Evolutionary conservation across 2,329 filamentous ascomycete species (phyloP), one percentile per base, ranked within the genome.

Genomic region (Beauveria varroae): DNA sequence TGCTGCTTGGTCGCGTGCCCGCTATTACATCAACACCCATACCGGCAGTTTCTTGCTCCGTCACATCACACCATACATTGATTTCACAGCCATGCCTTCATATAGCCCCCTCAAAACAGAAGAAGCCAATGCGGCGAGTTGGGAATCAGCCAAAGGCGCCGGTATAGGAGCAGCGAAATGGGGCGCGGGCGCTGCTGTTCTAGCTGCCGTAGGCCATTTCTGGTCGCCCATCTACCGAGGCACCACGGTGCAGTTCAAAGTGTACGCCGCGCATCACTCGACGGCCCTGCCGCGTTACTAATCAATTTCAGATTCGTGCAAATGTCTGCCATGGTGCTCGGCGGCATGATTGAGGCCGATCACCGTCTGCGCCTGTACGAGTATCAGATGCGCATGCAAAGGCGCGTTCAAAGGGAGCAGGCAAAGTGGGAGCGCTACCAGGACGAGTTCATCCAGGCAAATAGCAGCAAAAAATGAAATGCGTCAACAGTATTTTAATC

Each of bases 291-390:
- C 9, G 16, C 10, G 12, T 22, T 34, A 30, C 59, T 55, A 49
- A 61, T 4, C 9, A 34, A 14, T 26, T 14, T 40, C 68, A 93
- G 90, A 34, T 93, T 91, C 70, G 78, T 93, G 18, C 89, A 92
- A 72, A 91, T 92, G 87, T 90, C 87, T n/a, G 87, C 86, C 63
- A 93, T 93, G 89, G 86, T 89, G n/a, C 69, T 91, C 40, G 90
- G 90, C 49, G 81, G 85, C 68, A 89, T 90, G 81, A 81, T 93
- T 59, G 88, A 91, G 76, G 90, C 89, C 3, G 90, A 93, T 69
- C 75, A 78, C 61, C 80, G 86, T 55, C 78, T 93, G 67, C 81
- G 87, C 57, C 76, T 81, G 63, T 90, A 89, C 67, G 88, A 92
- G 72, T 78, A 85, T 14, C 77, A 78, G 50, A 76, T 91, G 65